Percentiles rank a stretch among this genome's conserved stretches.
Evolutionary conservation across 257 asterid genomes (phyloP).

Genomic region (Jasminum sambac): DNA sequence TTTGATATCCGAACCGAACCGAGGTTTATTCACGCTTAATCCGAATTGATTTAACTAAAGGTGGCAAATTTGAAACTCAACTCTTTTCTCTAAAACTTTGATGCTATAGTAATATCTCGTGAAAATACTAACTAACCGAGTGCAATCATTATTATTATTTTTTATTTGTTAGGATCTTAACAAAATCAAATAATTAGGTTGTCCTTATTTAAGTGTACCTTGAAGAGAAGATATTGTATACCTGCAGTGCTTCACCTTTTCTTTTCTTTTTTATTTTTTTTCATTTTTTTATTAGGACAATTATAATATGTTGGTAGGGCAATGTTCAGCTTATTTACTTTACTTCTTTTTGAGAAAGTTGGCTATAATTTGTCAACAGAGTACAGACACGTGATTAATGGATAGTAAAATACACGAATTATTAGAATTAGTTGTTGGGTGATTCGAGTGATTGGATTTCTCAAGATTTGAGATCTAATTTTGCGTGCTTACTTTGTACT

Average conservation of each 20-base stretch:
- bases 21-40: no score
- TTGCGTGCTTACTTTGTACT: not conserved
- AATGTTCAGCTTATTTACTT: not conserved
- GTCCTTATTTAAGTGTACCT: not conserved
- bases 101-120: no score
- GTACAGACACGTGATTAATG: not conserved
- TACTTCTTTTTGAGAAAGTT: not conserved
- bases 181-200: not conserved
- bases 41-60: no score
- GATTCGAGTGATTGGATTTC: not conserved
- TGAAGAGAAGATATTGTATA: not conserved
- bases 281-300: not conserved
- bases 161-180: not conserved
- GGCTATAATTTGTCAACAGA: not conserved
- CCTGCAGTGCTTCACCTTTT: not conserved
- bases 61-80: no score
- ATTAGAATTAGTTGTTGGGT: slow-evolving; percentile 2
- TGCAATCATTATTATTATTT: not conserved
- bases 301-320: not conserved
- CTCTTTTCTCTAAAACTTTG: no score
- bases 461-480: not conserved
- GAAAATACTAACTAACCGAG: no score
- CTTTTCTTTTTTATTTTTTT: no score
- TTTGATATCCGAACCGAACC: no score
- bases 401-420: not conserved